Evolutionary conservation across 192 early-diverging fungal genomes (phyloP).

Genomic region (Linnemannia elongata): DNA sequence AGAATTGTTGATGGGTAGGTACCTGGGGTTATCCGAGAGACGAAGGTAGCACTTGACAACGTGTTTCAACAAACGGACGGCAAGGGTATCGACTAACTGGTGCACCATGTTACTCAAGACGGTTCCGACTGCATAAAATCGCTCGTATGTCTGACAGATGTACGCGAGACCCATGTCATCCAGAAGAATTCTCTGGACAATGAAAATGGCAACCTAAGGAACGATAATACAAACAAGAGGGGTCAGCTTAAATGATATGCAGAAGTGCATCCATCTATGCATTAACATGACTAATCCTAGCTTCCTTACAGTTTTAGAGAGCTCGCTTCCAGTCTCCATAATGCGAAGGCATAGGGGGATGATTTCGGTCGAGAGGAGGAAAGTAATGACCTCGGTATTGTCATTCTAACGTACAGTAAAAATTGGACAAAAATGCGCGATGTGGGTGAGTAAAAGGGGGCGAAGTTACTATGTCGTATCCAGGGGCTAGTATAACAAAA

Average conservation of each 20-base stretch:
- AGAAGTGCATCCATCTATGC: background rate
- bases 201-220: slow-evolving; percentile 88
- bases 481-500: background rate
- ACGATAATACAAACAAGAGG: background rate
- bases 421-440: background rate
- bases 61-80: slow-evolving; percentile 90
- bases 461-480: slow-evolving; percentile 7
- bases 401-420: slow-evolving; percentile 73
- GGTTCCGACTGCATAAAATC: slow-evolving; percentile 93
- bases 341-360: slow-evolving; percentile 96
- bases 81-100: slow-evolving; percentile 87
- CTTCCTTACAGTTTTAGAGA: slow-evolving; percentile 86
- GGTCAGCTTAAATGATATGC: background rate
- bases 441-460: background rate
- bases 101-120: slow-evolving; percentile 93
- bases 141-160: slow-evolving; percentile 90
- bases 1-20: background rate
- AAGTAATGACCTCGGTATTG: slow-evolving; percentile 93
- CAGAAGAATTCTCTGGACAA: slow-evolving; percentile 95
- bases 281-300: background rate
- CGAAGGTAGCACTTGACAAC: slow-evolving; percentile 93
- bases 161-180: slow-evolving; percentile 92
- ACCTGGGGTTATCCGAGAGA: slow-evolving; percentile 88
- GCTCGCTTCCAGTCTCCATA: slow-evolving; percentile 95
- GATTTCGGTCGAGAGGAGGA: slow-evolving; percentile 95